These are phyloP conservation scores for Zygotorulaspora florentina DNA, from an alignment of 805 yeast genomes.

Conservation along the genomic window DNA sequence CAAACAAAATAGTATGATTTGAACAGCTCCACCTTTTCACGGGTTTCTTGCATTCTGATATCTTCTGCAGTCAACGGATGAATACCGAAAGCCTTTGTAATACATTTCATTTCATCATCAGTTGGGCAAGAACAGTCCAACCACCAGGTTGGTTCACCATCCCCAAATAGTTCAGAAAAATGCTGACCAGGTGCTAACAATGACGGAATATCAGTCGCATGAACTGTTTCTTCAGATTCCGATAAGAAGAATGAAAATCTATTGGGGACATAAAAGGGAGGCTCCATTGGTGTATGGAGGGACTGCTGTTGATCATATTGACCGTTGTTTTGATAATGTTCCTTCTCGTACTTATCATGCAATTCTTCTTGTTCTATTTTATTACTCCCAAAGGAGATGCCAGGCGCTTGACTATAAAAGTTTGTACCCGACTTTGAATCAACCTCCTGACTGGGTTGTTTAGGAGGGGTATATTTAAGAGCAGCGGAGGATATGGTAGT, in stretches of 20 bases:
- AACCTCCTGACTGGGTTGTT: constrained; percentile 4
- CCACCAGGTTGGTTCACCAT: constrained; percentile 89
- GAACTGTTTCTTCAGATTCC: constrained; percentile 80
- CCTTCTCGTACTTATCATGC: constrained; percentile 7
- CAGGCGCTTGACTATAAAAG: constrained; percentile 15
- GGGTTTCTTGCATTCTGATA: constrained; percentile 91
- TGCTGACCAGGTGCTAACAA: constrained; percentile 62
- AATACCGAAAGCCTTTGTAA: constrained; percentile 91
- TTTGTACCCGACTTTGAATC: background rate
- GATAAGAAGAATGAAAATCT: constrained; percentile 81
- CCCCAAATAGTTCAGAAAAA: constrained; percentile 63
- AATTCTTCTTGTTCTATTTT: constrained; percentile 32
- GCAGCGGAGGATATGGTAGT: constrained; percentile 47
- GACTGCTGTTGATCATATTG: background rate
- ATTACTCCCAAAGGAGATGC: constrained; percentile 41
- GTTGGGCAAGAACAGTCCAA: constrained; percentile 91
- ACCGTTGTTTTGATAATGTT: background rate
- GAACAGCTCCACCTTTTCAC: constrained; percentile 95
- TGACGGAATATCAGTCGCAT: constrained; percentile 82
- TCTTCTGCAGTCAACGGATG: constrained; percentile 98
- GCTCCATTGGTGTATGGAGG: background rate
- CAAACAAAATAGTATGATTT: constrained; percentile 88
- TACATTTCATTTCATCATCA: constrained; percentile 86
- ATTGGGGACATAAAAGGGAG: constrained; percentile 50
- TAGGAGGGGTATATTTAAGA: constrained; percentile 63